These are phyloP conservation scores for Ormosia semicastrata DNA, from an alignment of 306 rosid genomes.

Conservation along the genomic window DNA sequence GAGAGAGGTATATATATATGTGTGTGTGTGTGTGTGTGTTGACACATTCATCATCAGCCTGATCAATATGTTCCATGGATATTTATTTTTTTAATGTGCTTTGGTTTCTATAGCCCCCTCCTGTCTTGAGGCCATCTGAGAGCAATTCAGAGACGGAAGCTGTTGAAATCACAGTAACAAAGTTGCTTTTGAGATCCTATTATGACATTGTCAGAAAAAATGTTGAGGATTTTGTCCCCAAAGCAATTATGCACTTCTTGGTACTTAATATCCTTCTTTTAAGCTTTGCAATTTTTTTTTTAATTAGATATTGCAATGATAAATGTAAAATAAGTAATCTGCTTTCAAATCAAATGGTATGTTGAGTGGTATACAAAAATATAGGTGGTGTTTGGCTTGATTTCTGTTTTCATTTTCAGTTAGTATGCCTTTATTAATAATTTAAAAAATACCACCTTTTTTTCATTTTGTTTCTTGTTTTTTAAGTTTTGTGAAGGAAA, in stretches of 20 bases:
- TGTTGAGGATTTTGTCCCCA: slow-evolving; percentile 83
- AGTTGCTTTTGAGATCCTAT: slow-evolving; percentile 84
- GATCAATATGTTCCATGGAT: slow-evolving; percentile 17
- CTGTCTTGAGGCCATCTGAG: slow-evolving; percentile 77
- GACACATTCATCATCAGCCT: not conserved
- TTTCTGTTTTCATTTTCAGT: too few species aligned
- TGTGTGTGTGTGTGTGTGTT: slow-evolving; percentile 41
- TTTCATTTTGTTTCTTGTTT: too few species aligned
- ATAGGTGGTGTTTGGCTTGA: not conserved
- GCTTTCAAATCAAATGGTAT: slow-evolving; percentile 12
- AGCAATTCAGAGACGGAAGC: slow-evolving; percentile 70
- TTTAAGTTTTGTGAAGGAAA: too few species aligned
- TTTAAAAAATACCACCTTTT: too few species aligned
- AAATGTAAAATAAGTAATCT: not conserved
- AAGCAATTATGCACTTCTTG: slow-evolving; percentile 97
- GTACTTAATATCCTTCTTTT: slow-evolving; percentile 41
- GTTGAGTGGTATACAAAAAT: not conserved
- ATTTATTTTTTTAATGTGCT: not conserved
- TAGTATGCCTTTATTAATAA: too few species aligned
- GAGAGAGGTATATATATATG: slow-evolving; percentile 72
- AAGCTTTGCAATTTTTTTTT: not conserved
- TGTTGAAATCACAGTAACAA: slow-evolving; percentile 69
- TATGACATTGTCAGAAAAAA: slow-evolving; percentile 86
- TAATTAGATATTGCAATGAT: not conserved
- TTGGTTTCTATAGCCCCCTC: slow-evolving; percentile 69